Conservation (phyloP, 139 green algal genomes). For the Chlorella sp. region DNA sequence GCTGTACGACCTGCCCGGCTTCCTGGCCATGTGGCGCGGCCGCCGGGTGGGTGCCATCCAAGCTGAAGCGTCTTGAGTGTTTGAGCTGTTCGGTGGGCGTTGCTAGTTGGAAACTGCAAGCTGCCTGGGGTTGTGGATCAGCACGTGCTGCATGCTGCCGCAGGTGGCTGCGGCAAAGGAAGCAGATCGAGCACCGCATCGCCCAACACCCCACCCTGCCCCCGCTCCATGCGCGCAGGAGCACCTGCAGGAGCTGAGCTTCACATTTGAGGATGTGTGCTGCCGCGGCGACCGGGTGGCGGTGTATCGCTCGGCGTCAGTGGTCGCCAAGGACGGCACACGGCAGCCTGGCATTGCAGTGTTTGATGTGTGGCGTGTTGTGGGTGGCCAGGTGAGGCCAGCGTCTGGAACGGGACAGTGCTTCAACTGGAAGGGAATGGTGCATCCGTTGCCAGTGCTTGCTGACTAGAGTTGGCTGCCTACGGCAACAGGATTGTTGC, state of each 20-base stretch:
- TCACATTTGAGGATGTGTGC: neutral
- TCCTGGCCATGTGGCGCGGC: neutral
- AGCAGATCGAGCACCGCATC: no score
- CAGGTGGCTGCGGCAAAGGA: no score
- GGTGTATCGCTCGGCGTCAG: neutral
- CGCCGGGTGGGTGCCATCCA: neutral
- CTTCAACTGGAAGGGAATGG: neutral
- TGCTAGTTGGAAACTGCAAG: no score
- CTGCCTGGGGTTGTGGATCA: no score
- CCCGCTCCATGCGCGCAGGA: neutral
- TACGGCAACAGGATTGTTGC: no score
- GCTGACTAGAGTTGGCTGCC: no score
- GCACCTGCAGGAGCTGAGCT: neutral
- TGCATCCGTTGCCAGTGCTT: no score
- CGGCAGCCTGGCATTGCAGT: neutral
- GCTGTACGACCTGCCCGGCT: neutral
- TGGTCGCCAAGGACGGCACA: neutral
- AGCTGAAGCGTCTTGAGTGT: no score
- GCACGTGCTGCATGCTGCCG: no score
- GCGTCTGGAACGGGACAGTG: no score
- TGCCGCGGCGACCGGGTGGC: neutral
- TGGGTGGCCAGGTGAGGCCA: neutral
- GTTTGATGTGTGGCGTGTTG: neutral
- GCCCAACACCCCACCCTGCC: no score
- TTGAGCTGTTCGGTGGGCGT: no score